Base-by-base conservation (phyloP, 1,139 yeast species). In the Candida sp. region DNA sequence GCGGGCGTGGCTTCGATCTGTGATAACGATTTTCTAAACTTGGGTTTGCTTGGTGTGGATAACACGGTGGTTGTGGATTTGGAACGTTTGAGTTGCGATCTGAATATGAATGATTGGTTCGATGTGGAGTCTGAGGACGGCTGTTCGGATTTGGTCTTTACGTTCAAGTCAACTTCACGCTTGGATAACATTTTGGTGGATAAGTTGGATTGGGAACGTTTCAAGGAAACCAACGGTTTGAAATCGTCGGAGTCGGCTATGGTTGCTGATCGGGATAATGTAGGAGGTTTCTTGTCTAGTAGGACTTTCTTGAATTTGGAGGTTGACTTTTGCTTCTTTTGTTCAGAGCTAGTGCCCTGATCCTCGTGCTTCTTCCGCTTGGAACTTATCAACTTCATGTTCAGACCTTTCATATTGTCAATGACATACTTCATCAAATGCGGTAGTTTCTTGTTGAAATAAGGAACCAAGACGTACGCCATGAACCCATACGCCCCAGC, bases 401-500 rank as follows among this genome's bases (percentile, higher is more conserved):
- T 69, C 63, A 79, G 80, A 5, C 80, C 81, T 53, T 81, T 83
- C 48, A 83, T 69, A 51, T 76, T 80, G 35, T 73, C 75, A 5
- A 82, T 69, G n/a, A 83, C 68, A 54, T 75, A 76, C 48, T 74
- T 75, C 22, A 82, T 75, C 2, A 80, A 63, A 30, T 67, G 56
- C 0, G 88, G 88, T 5, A 82, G 63, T 50, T 69, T 75, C 52
- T 77, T 78, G 49, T 74, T 77, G 61, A 72, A 84, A 61, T 78
- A 83, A 0, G 88, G 88, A 0, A 83, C 73, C 4, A 84, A 55
- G 5, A 84, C 83, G 56, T 78, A 79, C 1, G 78, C 82, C 41
- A 83, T 66, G 59, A 82, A 84, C 4, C 84, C 84, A n/a, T 67
- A 59, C 1, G 81, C 67, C 4, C 66, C 65, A 1, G 81, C 68